Base-by-base conservation (phyloP, 2,329 filamentous ascomycete genomes). In the Erysiphe pulchra region DNA sequence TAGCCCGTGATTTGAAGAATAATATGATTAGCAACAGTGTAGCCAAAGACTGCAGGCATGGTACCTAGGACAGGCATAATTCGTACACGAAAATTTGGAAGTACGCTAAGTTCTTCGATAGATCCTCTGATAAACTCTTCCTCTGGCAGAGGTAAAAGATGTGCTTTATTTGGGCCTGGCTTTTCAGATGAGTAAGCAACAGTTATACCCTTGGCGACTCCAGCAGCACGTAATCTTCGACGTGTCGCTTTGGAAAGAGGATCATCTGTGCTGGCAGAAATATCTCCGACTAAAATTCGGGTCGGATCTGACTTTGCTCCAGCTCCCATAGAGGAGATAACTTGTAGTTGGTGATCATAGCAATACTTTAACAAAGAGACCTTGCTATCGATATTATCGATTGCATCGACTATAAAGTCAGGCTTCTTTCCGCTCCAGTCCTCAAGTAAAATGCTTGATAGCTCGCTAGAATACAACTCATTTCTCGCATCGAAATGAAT, bases 381-480 rank as follows among this genome's bases (percentile, higher is more conserved):
- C 64, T 98, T 98, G 46, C 84, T 92, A 45, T 93, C 83, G 50
- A 98, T 95, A 58, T 98, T 95, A 61, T 98, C 90, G 52, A 98
- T 98, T 18, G 87, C 92, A 61, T 98, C 90, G 33, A 98, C 74
- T n/a, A 98, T 75, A 56, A 78, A 98, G 54, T 87, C 79, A 1
- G 86, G 85, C 54, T 69, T 69, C 38, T 69, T 71, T 14, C 66
- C 74, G 32, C 70, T 66, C 76, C 83, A 85, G 0, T 73, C 66
- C 0, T 65, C 73, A 38, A 98, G 65, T 50, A 94, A 65, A 11
- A 63, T 59, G 7, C 71, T 69, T 0, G 85, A 85, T 10, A 67
- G 75, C 14, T 65, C 60, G 42, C 70, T 75, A 49, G 75, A 75
- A 60, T 92, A 94, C 44, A 95, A 77, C 58, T 92, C 80, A 55